These are phyloP conservation scores for Hyphopichia pseudoburtonii DNA, from an alignment of 1,139 yeast genomes.

Conservation along the genomic window DNA sequence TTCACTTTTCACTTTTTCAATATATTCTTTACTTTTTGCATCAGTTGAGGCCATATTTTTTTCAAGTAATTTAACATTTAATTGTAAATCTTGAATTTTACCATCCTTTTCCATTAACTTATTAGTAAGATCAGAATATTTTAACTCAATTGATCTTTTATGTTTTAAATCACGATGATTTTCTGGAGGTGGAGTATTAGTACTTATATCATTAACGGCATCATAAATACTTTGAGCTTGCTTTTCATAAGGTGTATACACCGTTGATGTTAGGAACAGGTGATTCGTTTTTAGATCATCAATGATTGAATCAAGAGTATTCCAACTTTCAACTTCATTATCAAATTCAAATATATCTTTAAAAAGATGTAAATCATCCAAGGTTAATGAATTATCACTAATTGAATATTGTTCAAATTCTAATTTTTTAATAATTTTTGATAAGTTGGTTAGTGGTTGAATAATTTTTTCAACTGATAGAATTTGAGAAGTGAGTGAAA, in stretches of 20 bases:
- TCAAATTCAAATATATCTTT: constrained; percentile 8
- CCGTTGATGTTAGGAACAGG: not conserved
- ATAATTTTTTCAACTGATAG: constrained; percentile 1
- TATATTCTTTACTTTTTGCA: constrained; percentile 27
- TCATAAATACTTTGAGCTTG: constrained; percentile 6
- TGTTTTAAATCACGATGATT: not conserved
- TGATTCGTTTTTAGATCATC: not conserved
- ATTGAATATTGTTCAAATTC: constrained; percentile 7
- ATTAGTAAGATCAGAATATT: constrained; percentile 7
- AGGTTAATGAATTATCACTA: not conserved
- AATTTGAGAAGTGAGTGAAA: not conserved
- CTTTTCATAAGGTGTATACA: constrained; percentile 3
- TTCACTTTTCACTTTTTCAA: constrained; percentile 20
- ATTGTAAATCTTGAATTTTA: constrained; percentile 33
- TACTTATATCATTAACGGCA: constrained; percentile 4
- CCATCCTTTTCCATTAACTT: constrained; percentile 30
- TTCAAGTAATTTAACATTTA: constrained; percentile 43
- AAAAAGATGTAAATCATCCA: constrained; percentile 4
- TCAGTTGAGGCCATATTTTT: constrained; percentile 38
- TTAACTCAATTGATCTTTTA: constrained; percentile 3
- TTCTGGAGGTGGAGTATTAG: not conserved
- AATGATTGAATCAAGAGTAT: constrained; percentile 4
- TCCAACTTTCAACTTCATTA: constrained; percentile 5
- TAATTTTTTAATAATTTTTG: constrained; percentile 7
- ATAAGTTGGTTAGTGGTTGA: constrained; percentile 1